Base-by-base conservation (phyloP, 2,329 filamentous ascomycete species). In the Dactylonectria macrodidyma region DNA sequence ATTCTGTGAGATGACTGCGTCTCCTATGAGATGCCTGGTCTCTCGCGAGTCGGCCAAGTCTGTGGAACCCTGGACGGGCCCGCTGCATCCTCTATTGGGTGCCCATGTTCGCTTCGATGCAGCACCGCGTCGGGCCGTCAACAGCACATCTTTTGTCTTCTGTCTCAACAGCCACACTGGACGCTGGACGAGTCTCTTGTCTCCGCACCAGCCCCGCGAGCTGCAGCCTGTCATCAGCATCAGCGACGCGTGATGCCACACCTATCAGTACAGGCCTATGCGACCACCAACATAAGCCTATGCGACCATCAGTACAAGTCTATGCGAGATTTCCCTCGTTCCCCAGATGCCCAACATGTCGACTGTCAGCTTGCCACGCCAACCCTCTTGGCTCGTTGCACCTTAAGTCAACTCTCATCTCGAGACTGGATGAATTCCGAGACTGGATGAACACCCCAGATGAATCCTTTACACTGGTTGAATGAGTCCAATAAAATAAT, bases 261-360 rank as follows among this genome's bases (percentile, higher is more conserved):
- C 36, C 36, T 14, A 38, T 38, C 16, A 7, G 41, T n/a, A 5
- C 41, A 44, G 14, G 41, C 14, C 14, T 14, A n/a, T 44, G 41
- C 38, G 47, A 30, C 26, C 26, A 30, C 26, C 26, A 30, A 30
- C 7, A 30, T 7, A 30, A 30, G 26, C 7, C 26, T 30, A 44
- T 44, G 14, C 38, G 47, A 72, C 4, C 19, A 19, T 19, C 19
- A 19, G 19, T 74, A 75, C 67, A 76, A 76, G 68, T 75, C 69
- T 72, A 71, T 65, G 51, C 63, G 57, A 26, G 50, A 36, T 55
- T 70, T 7, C 26, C 26, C 26, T 2, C 26, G 26, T 30, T 30
- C 73, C 66, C 38, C 24, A 22, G 19, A 58, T 10, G 41, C 30
- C 22, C 26, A 30, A n/a, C 48, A 16, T 30, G 24, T 51, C 48